Evolutionary conservation across 176 grass and related monocot genomes (phyloP).

Genomic region (Triticum timopheevii): DNA sequence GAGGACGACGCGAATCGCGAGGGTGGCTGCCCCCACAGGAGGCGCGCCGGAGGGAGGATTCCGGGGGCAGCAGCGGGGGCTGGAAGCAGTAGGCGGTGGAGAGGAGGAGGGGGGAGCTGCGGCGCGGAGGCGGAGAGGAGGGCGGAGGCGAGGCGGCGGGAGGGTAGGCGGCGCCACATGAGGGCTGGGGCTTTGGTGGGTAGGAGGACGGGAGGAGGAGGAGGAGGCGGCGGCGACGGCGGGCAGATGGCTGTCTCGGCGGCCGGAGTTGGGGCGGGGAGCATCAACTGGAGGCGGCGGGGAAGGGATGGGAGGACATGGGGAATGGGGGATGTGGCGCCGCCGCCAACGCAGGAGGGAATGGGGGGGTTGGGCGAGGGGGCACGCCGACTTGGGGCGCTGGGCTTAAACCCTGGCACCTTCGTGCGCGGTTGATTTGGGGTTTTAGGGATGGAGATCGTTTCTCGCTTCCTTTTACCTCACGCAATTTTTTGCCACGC

Average conservation of each 20-base stretch:
- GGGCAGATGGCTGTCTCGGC: neutral
- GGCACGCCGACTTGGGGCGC: neutral
- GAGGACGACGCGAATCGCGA: slow-evolving; percentile 47
- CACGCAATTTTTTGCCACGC: too few relatives aligned
- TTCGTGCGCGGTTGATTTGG: neutral
- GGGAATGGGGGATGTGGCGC: slow-evolving; percentile 12
- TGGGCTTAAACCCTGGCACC: slow-evolving; percentile 29
- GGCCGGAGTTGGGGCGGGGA: slow-evolving; percentile 21
- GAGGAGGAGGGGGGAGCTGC: neutral
- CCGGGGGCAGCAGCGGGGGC: neutral
- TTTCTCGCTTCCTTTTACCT: neutral
- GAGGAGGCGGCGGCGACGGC: neutral
- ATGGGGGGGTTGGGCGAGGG: neutral
- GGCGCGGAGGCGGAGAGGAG: neutral
- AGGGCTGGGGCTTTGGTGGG: slow-evolving; percentile 13
- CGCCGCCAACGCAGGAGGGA: slow-evolving; percentile 10
- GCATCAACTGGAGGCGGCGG: slow-evolving; percentile 28
- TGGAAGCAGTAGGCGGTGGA: slow-evolving; percentile 5
- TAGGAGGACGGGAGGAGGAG: neutral
- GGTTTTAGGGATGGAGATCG: slow-evolving; percentile 19
- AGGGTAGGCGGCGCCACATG: slow-evolving; percentile 39
- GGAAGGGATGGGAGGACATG: neutral
- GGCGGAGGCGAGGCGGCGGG: slow-evolving; percentile 31
- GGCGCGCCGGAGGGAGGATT: neutral
- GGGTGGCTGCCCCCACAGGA: slow-evolving; percentile 26